A percentile compares a stretch with the other conserved stretches of the same genome.
These are phyloP conservation scores for Microstroma glucosiphilum DNA, from an alignment of 1,284 basidiomycete genomes.

Conservation along the genomic window DNA sequence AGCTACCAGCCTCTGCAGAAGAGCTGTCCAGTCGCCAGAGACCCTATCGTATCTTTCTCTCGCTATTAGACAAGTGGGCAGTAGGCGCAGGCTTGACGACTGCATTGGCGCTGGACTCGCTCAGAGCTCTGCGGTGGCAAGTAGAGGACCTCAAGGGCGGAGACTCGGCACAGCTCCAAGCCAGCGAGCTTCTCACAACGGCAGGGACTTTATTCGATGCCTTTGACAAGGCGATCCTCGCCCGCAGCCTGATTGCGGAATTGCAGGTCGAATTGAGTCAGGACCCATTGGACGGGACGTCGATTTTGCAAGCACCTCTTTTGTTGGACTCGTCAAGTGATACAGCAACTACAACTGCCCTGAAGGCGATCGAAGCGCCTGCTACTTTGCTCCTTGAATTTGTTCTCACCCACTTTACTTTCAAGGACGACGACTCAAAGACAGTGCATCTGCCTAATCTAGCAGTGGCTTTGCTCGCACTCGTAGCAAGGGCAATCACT, in stretches of 20 bases:
- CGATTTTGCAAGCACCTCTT: too few species aligned
- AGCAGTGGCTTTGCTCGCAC: not conserved
- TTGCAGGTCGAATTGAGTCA: not conserved
- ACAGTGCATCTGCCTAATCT: slow-evolving; percentile 66
- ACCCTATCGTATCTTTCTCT: slow-evolving; percentile 92
- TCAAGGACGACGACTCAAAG: slow-evolving; percentile 74
- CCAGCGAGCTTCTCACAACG: slow-evolving; percentile 66
- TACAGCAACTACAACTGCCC: not conserved
- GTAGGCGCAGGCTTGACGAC: slow-evolving; percentile 78
- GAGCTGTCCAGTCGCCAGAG: slow-evolving; percentile 63
- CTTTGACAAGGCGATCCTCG: slow-evolving; percentile 58
- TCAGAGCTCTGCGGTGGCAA: slow-evolving; percentile 61
- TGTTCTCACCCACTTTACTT: slow-evolving; percentile 63
- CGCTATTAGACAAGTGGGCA: slow-evolving; percentile 92
- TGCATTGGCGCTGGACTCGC: slow-evolving; percentile 69
- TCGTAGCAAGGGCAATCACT: not conserved
- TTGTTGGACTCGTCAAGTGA: too few species aligned
- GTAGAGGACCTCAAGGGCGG: slow-evolving; percentile 61
- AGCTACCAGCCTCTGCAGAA: not conserved
- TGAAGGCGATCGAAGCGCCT: slow-evolving; percentile 8
- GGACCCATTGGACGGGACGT: not conserved
- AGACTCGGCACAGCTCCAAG: not conserved
- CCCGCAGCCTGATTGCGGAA: not conserved
- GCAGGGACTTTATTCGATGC: slow-evolving; percentile 86
- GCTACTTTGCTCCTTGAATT: slow-evolving; percentile 56